Evolutionary conservation across 345 rosid species (phyloP).

Genomic region (Eucalyptus pumila): DNA sequence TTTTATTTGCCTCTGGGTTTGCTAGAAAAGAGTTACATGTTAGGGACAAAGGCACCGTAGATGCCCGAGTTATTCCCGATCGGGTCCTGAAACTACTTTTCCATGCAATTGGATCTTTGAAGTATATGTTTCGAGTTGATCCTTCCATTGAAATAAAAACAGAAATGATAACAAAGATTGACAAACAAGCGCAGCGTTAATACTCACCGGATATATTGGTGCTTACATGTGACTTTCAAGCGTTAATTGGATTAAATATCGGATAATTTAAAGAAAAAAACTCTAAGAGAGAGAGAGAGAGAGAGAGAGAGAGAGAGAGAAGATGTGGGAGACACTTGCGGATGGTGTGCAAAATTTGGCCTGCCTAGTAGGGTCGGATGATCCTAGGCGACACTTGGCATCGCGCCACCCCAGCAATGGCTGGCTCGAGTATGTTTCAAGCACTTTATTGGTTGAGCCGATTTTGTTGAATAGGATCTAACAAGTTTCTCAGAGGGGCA

Average conservation of each 20-base stretch:
- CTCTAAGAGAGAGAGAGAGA: neutral
- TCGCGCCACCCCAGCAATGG: neutral
- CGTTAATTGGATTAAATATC: neutral
- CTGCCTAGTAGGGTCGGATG: neutral
- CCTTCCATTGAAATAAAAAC: neutral
- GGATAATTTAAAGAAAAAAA: neutral
- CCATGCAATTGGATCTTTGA: neutral
- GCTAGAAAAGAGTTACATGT: neutral
- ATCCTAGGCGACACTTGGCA: neutral
- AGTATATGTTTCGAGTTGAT: neutral
- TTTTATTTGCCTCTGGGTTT: neutral
- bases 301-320: neutral
- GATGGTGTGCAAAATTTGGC: neutral
- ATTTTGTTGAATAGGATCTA: neutral
- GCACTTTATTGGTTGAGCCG: neutral
- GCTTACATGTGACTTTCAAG: neutral
- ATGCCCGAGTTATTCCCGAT: neutral
- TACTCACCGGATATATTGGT: neutral
- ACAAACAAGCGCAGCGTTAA: neutral
- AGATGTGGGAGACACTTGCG: neutral
- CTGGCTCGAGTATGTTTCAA: neutral
- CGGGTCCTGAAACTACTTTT: neutral
- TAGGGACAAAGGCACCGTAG: neutral
- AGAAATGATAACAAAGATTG: neutral
- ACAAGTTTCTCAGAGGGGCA: neutral